These are phyloP conservation scores for Populus nigra DNA, from an alignment of 345 rosid species.

Conservation along the genomic window DNA sequence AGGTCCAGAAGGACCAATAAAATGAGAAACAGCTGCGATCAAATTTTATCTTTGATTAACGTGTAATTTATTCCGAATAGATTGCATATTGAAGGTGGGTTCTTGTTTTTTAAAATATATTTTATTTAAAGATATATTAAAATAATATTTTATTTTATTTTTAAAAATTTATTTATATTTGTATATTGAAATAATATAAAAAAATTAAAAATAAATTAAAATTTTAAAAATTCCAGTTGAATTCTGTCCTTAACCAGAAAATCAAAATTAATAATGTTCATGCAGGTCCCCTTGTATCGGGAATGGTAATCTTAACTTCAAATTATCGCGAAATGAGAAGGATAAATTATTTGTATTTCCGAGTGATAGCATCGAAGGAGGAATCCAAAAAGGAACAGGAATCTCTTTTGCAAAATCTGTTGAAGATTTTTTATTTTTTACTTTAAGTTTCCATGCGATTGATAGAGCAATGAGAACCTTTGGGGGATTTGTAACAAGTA, in stretches of 20 bases:
- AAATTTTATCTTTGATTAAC: too few relatives aligned
- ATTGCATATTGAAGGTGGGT: background rate
- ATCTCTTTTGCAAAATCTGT: background rate
- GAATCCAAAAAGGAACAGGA: background rate
- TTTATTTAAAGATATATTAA: too few relatives aligned
- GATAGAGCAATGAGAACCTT: background rate
- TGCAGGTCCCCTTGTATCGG: background rate
- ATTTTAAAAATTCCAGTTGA: too few relatives aligned
- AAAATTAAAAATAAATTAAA: too few relatives aligned
- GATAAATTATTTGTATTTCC: background rate
- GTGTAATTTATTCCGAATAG: background rate
- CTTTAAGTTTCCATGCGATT: background rate
- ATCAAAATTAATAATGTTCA: background rate
- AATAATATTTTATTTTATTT: too few relatives aligned
- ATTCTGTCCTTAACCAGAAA: background rate
- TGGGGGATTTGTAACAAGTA: background rate
- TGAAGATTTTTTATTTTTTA: background rate
- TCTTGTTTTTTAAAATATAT: too few relatives aligned
- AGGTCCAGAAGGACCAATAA: background rate
- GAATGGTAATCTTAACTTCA: too few relatives aligned
- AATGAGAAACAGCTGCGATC: background rate
- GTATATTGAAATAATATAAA: too few relatives aligned
- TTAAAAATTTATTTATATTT: too few relatives aligned
- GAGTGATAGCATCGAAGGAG: background rate
- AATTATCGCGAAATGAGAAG: too few relatives aligned